Conservation (phyloP, 495 filamentous ascomycete species). For the Penicillium lividum region DNA sequence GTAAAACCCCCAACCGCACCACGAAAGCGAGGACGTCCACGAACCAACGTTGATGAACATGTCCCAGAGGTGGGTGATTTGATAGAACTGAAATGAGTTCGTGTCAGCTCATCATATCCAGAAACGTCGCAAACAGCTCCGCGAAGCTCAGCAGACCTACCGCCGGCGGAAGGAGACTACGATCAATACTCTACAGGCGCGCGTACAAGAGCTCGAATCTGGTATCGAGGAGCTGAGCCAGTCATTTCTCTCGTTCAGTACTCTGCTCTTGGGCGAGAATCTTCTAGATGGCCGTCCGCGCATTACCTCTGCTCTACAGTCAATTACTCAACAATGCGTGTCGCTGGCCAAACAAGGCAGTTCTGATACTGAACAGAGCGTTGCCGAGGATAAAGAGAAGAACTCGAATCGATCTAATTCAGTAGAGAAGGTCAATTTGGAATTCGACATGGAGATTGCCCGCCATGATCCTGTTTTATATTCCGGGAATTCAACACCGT, state of each 20-base stretch:
- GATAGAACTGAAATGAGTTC: neutral
- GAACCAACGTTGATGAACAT: constrained; percentile 25
- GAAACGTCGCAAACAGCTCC: constrained; percentile 77
- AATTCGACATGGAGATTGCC: constrained; percentile 14
- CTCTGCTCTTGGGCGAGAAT: constrained; percentile 54
- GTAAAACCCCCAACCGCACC: constrained; percentile 4
- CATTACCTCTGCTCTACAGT: constrained; percentile 44
- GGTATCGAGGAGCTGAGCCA: constrained; percentile 75
- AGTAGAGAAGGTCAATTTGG: constrained; percentile 5
- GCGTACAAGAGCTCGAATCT: constrained; percentile 64
- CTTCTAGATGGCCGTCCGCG: constrained; percentile 38
- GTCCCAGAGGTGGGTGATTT: constrained; percentile 26
- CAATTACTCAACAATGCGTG: constrained; percentile 48
- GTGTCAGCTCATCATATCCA: constrained; percentile 13
- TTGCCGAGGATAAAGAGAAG: neutral
- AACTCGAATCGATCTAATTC: neutral
- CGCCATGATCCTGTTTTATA: constrained; percentile 4
- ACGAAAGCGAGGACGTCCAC: constrained; percentile 30
- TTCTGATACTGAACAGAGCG: constrained; percentile 19
- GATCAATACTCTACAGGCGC: constrained; percentile 68
- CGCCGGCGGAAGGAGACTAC: constrained; percentile 84
- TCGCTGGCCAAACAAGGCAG: constrained; percentile 39
- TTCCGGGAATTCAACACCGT: neutral
- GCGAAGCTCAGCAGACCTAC: constrained; percentile 83
- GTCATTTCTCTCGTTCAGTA: constrained; percentile 70